Conservation (phyloP, 495 filamentous ascomycete species). For the Penicillium chermesinum region DNA sequence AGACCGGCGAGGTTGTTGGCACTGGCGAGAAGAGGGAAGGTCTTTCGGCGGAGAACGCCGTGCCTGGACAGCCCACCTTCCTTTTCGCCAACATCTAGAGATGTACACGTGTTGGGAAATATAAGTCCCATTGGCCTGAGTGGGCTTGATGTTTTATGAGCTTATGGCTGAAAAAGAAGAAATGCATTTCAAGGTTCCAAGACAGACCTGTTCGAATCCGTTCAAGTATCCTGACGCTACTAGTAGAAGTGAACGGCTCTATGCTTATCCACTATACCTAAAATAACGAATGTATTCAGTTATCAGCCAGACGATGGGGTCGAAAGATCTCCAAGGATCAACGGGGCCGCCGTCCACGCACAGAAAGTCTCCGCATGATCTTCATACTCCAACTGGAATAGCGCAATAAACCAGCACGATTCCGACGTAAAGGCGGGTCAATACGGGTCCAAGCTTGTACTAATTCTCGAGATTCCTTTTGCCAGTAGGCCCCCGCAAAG, state of each 20-base stretch:
- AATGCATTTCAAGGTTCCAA: conserved; percentile 21
- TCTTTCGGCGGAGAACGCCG: conserved; percentile 59
- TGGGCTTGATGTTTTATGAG: conserved; percentile 24
- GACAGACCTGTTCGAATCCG: not conserved
- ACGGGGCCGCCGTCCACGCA: too few relatives aligned
- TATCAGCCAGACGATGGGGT: too few relatives aligned
- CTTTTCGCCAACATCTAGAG: conserved; percentile 67
- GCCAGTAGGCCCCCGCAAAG: too few relatives aligned
- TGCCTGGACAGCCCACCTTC: conserved; percentile 76
- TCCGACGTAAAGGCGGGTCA: too few relatives aligned
- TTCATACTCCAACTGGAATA: not conserved
- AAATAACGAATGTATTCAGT: too few relatives aligned
- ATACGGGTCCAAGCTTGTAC: too few relatives aligned
- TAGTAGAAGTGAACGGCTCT: too few relatives aligned
- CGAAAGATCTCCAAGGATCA: too few relatives aligned
- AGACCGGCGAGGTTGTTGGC: conserved; percentile 52
- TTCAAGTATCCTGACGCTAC: not conserved
- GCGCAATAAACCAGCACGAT: not conserved
- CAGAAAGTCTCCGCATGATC: not conserved
- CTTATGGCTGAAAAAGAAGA: conserved; percentile 24
- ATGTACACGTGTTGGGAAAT: conserved; percentile 6
- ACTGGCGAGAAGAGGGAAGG: conserved; percentile 53
- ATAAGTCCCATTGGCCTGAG: conserved; percentile 4
- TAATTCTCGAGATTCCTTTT: too few relatives aligned
- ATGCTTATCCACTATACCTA: too few relatives aligned